A percentile compares a stretch with the other conserved stretches of the same genome.
phyloP scores from a whole-genome alignment of 1,139 yeast species.

The Lodderomyces beijingensis region DNA sequence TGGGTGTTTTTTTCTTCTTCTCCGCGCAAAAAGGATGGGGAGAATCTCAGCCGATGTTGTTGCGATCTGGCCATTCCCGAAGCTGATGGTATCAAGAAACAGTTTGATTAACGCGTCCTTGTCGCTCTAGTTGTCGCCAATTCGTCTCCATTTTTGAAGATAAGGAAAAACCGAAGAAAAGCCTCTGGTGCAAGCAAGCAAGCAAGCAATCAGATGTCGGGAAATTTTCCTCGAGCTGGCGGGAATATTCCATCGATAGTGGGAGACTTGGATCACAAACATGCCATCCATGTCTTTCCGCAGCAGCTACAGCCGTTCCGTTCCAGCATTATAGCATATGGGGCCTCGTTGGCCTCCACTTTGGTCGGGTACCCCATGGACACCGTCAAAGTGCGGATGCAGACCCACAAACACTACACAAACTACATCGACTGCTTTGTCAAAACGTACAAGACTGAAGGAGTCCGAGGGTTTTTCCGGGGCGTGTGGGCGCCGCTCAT shows the following conservation, averaged over 20 bases:
- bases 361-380: slow-evolving; percentile 81
- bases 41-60: too few species aligned
- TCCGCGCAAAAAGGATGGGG: too few species aligned
- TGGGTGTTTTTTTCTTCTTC: too few species aligned
- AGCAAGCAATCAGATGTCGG: too few species aligned
- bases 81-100: too few species aligned
- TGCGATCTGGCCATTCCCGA: too few species aligned
- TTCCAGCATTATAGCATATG: slow-evolving; percentile 56
- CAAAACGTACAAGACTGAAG: slow-evolving; percentile 58
- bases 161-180: too few species aligned
- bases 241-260: slow-evolving; percentile 41
- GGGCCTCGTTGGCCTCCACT: slow-evolving; percentile 64
- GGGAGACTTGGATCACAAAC: slow-evolving; percentile 32
- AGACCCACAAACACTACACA: slow-evolving; percentile 60
- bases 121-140: too few species aligned
- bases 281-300: slow-evolving; percentile 49
- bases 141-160: too few species aligned
- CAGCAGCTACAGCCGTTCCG: slow-evolving; percentile 48
- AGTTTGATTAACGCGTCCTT: too few species aligned
- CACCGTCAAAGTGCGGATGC: slow-evolving; percentile 80
- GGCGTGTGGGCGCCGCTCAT: slow-evolving; percentile 72
- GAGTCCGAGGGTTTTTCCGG: slow-evolving; percentile 66
- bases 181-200: too few species aligned
- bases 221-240: slow-evolving; percentile 5
- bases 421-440: slow-evolving; percentile 57